Evolutionary conservation across 352 stramenopile genomes (phyloP), one percentile per base, ranked within the genome.

Genomic region (Globisporangium nagaii): DNA sequence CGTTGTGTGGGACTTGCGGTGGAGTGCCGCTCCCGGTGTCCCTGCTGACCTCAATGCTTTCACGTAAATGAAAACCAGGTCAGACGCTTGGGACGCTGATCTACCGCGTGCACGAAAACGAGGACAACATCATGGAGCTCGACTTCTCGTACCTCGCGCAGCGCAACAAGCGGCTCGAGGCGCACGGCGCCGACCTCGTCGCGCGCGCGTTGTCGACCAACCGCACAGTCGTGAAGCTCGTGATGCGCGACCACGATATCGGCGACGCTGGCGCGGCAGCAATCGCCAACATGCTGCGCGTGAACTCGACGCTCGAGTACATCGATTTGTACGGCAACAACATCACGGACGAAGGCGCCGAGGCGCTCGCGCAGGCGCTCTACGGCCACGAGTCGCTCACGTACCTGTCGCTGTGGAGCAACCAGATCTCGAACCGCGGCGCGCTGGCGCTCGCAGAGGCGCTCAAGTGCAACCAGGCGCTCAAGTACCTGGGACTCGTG

Each of bases 301-400:
- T 63, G 54, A 92, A 90, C 63, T 63, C 66, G 27, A 89, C 79
- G 34, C 53, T 92, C 19, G 65, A 88, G 60, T 75, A 75, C 45
- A 56, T 93, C 49, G 77, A 90, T 32, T 35, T 93, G 28, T 83
- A 73, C 37, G 71, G 76, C 41, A 91, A 91, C 62, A 62, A 67
- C 25, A 89, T 93, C 57, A 73, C 74, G 20, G 80, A 90, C 53
- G 66, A 55, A 15, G 83, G 83, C 17, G 78, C 53, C 3, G 60
- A 86, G 30, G 71, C 70, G 27, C 43, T 93, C 13, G 80, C 83
- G 19, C 67, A 88, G 22, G 83, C 75, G 11, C 62, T 93, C 5
- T 88, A 88, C 43, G 79, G 77, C 45, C 76, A 93, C 56, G 79
- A 85, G 48, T 84, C 81, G 24, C 42, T 91, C 32, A 75, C 62